Evolutionary conservation across 2,329 filamentous ascomycete species (phyloP).

Genomic region (Pyrenochaeta sp.): DNA sequence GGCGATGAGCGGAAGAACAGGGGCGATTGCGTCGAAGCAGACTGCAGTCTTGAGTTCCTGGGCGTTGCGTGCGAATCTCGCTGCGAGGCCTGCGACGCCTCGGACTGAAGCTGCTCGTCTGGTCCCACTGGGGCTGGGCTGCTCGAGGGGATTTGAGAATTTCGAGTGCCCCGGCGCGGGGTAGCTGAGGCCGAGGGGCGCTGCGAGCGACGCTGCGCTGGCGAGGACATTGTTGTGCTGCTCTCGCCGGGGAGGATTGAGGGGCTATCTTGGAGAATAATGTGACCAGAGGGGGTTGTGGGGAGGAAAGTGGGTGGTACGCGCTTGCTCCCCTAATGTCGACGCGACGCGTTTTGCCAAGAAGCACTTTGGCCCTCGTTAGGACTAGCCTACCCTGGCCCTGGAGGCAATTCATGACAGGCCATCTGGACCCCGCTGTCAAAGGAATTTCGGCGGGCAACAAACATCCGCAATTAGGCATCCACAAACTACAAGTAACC

Average conservation of each 20-base stretch:
- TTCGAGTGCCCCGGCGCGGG: slow-evolving; percentile 61
- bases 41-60: slow-evolving; percentile 52
- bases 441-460: slow-evolving; percentile 27
- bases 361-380: slow-evolving; percentile 29
- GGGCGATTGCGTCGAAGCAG: slow-evolving; percentile 69
- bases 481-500: slow-evolving; percentile 7
- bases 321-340: slow-evolving; percentile 24
- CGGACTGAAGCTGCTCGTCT: slow-evolving; percentile 53
- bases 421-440: slow-evolving; percentile 24
- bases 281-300: slow-evolving; percentile 16
- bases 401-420: too few species aligned
- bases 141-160: slow-evolving; percentile 63
- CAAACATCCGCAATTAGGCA: slow-evolving; percentile 21
- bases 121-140: slow-evolving; percentile 54
- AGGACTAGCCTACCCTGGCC: background rate
- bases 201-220: slow-evolving; percentile 61
- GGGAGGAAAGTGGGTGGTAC: slow-evolving; percentile 21
- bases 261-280: slow-evolving; percentile 7
- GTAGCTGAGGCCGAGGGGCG: slow-evolving; percentile 64
- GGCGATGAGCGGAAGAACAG: slow-evolving; percentile 77
- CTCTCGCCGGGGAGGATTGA: slow-evolving; percentile 11
- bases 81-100: slow-evolving; percentile 50
- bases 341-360: slow-evolving; percentile 37
- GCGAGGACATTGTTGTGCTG: slow-evolving; percentile 65
- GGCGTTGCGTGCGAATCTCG: slow-evolving; percentile 55